Evolutionary conservation across 106 monocot genomes (phyloP), one percentile per base, ranked within the genome.

Genomic region (Allium sativum): DNA sequence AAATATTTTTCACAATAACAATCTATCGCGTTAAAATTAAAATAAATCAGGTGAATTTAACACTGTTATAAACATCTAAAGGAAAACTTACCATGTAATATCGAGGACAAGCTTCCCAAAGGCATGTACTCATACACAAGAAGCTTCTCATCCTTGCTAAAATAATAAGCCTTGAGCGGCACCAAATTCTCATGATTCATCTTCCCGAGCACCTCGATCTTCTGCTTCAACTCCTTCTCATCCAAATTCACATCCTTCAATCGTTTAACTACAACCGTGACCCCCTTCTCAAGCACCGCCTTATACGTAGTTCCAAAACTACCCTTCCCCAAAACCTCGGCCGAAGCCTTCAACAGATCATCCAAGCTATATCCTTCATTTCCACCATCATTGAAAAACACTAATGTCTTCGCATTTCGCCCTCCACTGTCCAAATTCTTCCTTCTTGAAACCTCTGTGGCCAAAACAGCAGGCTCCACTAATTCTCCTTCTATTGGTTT

Each of bases 261-360:
- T n/a, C 94, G 31, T 81, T 95, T 95, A 74, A 95, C 86, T 8
- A 81, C 94, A 63, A 86, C 81, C 53, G 68, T 75, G 44, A 40
- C 9, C 53, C 90, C 94, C 31, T 19, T 73, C 64, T 89, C 86
- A 64, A 90, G 45, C 66, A 81, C 65, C 45, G 90, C 94, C 78
- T 86, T 94, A 72, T 86, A 95, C 20, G 89, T 46, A 7, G 81
- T 90, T 48, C 94, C 94, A 53, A 79, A 86, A 20, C 81, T 84
- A 42, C 94, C 94, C 81, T 95, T 95, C 40, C 94, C 90, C 21
- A 95, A 74, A 58, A 86, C 83, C 73, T 85, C 85, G n/a, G 86
- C 86, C 14, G 94, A 81, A 12, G 82, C 82, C 57, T 71, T 66
- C 53, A 90, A 60, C 56, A 89, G 10, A 21, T 84, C 81, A 57